Base-by-base conservation (phyloP, 768 basidiomycete genomes). In the Lyophyllum shimeji region DNA sequence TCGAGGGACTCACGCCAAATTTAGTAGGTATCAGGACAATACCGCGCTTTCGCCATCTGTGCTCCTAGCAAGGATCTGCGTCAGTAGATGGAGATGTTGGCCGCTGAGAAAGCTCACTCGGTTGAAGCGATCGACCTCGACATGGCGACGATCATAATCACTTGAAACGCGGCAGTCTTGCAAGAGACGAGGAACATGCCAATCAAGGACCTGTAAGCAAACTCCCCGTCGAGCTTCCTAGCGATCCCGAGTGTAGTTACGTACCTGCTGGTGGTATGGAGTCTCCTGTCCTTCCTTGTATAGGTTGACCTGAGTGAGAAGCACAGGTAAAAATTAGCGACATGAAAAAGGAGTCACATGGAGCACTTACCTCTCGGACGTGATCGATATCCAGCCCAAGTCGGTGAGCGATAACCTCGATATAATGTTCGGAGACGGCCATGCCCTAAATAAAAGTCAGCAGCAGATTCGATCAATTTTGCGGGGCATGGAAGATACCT, bases 221-320 rank as follows among this genome's bases (percentile, higher is more conserved):
- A 18, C 24, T 7, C 15, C n/a, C 5, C 15, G 34, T 27, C 17
- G 4, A 39, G 37, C 6, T 29, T 23, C n/a, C 13, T 11, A 31
- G 29, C 13, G 21, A 12, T 13, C 6, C 9, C 17, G 18, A 33
- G 17, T 2, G 25, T 27, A 33, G 24, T 17, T 12, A 29, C 50
- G 50, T 17, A 60, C 59, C 48, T 39, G 46, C 34, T 60, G 60
- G 21, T 55, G 60, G 21, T 60, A 60, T 13, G 56, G 60, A 7
- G 60, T 60, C 55, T 60, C 60, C 52, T 60, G 56, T 18, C 60
- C 60, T 52, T 60, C 60, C 29, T 60, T 60, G 21, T 60, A 60
- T 21, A 60, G 21, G 24, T 60, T 60, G 49, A 60, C 55, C 60
- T 60, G 9, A 3, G 5, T 1, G 20, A 29, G 42, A 17, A 23